Evolutionary conservation across 208 protist species (phyloP).

Genomic region (Trypanosoma scelopori): DNA sequence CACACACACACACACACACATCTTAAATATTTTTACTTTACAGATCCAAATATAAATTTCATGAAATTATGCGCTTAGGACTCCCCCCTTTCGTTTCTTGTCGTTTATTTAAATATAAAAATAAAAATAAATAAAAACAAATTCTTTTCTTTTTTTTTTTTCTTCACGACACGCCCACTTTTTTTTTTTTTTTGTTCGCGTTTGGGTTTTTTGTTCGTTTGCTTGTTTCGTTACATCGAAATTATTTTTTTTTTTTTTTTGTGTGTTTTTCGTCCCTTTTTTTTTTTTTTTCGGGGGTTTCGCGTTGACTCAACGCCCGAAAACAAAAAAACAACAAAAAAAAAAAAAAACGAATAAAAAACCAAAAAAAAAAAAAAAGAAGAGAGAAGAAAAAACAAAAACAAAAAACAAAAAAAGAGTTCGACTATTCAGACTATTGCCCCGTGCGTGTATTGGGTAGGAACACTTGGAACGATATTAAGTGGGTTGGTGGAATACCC

Average conservation of each 20-base stretch:
- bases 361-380: not conserved
- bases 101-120: no score
- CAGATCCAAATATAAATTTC: no score
- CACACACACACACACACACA: no score
- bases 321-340: conserved; percentile 7
- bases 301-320: no score
- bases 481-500: conserved; percentile 77
- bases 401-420: conserved; percentile 1
- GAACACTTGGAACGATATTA: conserved; percentile 53
- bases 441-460: conserved; percentile 4
- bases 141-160: no score
- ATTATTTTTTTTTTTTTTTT: conserved; percentile 8
- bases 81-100: no score
- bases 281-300: not conserved
- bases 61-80: no score
- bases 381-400: not conserved
- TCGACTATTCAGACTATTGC: not conserved
- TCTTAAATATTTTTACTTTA: no score
- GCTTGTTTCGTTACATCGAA: conserved; percentile 1
- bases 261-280: not conserved
- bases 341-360: not conserved
- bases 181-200: no score
- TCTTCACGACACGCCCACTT: no score
- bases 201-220: not conserved
- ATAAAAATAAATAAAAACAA: no score